phyloP scores from a whole-genome alignment of 176 grass and related monocot species.

The Aegilops sharonensis region DNA sequence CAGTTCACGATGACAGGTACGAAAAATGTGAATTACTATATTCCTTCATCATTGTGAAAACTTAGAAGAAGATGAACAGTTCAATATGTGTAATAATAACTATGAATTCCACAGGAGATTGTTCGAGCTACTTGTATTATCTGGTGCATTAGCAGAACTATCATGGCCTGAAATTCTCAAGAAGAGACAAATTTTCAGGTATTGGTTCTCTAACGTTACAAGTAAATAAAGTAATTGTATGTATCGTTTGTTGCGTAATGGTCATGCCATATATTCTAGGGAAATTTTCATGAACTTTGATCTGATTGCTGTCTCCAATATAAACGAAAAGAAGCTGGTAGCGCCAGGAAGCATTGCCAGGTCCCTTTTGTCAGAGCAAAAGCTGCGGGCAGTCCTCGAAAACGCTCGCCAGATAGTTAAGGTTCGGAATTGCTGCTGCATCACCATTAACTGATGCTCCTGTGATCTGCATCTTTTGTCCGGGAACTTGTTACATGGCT shows the following conservation, averaged over 20 bases:
- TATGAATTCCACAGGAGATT: constrained; percentile 58
- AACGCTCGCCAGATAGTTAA: constrained; percentile 77
- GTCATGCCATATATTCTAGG: constrained; percentile 45
- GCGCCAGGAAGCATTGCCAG: constrained; percentile 47
- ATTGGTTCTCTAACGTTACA: constrained; percentile 7
- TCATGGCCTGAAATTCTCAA: constrained; percentile 91
- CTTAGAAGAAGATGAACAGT: constrained; percentile 3
- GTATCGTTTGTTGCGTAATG: constrained; percentile 28
- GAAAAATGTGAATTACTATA: too few relatives aligned
- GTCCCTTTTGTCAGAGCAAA: constrained; percentile 84
- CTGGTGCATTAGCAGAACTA: constrained; percentile 81
- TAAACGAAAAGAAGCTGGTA: constrained; percentile 80
- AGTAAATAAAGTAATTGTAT: neutral
- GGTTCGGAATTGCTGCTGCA: constrained; percentile 39
- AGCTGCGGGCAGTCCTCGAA: constrained; percentile 72
- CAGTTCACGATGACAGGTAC: constrained; percentile 81
- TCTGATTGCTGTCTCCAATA: constrained; percentile 53
- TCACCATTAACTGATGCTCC: neutral
- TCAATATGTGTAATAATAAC: constrained; percentile 23
- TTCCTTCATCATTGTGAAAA: neutral
- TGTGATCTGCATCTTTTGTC: neutral
- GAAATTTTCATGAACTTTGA: constrained; percentile 85
- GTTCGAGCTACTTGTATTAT: constrained; percentile 88
- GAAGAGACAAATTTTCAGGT: constrained; percentile 87
- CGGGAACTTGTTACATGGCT: constrained; percentile 20